Base-by-base conservation (phyloP, 2,329 filamentous ascomycete genomes). In the Arthrinium puccinioides region DNA sequence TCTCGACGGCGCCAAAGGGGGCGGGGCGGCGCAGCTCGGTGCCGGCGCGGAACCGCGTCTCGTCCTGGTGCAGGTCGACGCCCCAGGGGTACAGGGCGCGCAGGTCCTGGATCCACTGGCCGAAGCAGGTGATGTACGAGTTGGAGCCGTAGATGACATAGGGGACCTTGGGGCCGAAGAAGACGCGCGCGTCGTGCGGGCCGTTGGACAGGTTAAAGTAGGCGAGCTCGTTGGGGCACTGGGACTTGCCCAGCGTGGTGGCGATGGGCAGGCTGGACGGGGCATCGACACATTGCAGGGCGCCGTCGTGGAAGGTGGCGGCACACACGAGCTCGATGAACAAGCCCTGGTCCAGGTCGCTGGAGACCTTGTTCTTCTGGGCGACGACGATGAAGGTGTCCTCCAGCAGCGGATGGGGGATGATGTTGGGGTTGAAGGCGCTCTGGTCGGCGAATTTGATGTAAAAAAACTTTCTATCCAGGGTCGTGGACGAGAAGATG, bases 101-200 rank as follows among this genome's bases (percentile, higher is more conserved):
- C 35, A 78, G 70, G 46, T 79, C 72, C 26, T 72, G 67, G 11
- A 73, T 57, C 59, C 69, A 79, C 47, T 72, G 66, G 2, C 75
- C 74, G 42, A 79, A 74, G 50, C 76, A 80, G 2, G 67, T 70
- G 42, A 65, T 61, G 0, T 47, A 40, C 0, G 73, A 76, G 44
- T 76, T 76, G 8, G 72, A 75, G 3, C 75, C 75, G 39, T 69
- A 81, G 5, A 74, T 53, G 2, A 66, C 59, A 38, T 70, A 73
- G 0, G 74, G 70, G 2, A 46, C 55, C 0, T 63, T 51, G 0
- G 74, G 75, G 0, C 72, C 74, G 40, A 68, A 70, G 46, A 79
- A 75, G 9, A 76, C 67, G 5, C 76, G 64, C 1, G 73, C 74
- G 47, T 80, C 76, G 44, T 75, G 74, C 0, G 76, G 74, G 0